A percentile compares a stretch with the other conserved stretches of the same genome.
Evolutionary conservation across 1,284 basidiomycete species (phyloP).

Genomic region (Fomitopsis palustris): DNA sequence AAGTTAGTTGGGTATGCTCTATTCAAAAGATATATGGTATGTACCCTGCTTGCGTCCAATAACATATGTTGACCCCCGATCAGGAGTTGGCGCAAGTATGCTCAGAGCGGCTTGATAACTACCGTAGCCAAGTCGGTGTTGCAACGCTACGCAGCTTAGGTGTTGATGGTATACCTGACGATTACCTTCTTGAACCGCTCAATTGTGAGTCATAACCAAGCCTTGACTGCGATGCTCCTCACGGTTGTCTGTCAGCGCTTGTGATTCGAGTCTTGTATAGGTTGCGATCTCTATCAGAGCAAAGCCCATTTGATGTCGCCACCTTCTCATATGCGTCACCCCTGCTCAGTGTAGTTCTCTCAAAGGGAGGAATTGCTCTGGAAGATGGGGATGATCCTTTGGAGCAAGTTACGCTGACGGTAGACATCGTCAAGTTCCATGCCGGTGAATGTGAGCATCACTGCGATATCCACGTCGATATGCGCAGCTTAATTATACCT

Average conservation of each 20-base stretch:
- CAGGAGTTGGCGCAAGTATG: constrained; percentile 64
- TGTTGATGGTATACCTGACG: constrained; percentile 66
- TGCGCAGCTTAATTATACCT: constrained; percentile 1
- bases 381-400: constrained; percentile 73
- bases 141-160: constrained; percentile 75
- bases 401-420: constrained; percentile 84
- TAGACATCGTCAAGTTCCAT: constrained; percentile 89
- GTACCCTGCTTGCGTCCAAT: constrained; percentile 19
- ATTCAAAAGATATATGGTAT: constrained; percentile 77
- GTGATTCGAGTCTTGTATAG: constrained; percentile 87
- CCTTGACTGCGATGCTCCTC: not conserved
- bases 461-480: not conserved
- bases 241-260: constrained; percentile 49
- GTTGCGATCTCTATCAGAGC: constrained; percentile 80
- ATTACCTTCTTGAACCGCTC: constrained; percentile 70
- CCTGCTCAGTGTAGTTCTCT: constrained; percentile 71
- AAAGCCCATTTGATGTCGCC: constrained; percentile 78
- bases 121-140: constrained; percentile 72
- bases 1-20: constrained; percentile 55
- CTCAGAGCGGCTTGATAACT: constrained; percentile 68
- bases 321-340: constrained; percentile 86
- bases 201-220: constrained; percentile 41
- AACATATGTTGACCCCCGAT: not conserved
- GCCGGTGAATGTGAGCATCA: constrained; percentile 73
- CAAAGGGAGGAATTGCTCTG: constrained; percentile 61